Conservation (phyloP, 768 basidiomycete genomes). For the Calocybe indica region DNA sequence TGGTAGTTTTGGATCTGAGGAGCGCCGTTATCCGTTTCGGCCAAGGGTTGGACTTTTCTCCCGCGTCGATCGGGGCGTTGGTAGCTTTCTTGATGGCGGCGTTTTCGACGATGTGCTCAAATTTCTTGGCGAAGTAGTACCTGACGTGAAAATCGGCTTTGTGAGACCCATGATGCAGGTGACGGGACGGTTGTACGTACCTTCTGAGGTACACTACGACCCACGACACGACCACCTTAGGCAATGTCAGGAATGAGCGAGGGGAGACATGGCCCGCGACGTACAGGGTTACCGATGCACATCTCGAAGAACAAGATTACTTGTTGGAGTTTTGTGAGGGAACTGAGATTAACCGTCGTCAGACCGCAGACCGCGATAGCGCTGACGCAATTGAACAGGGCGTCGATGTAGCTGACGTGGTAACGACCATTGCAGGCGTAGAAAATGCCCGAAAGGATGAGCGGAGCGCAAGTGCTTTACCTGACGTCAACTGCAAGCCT, state of each 20-base stretch:
- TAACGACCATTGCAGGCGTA: constrained; percentile 76
- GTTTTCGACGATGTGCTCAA: constrained; percentile 48
- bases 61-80: constrained; percentile 12
- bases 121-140: constrained; percentile 66
- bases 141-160: constrained; percentile 25
- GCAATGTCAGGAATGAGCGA: neutral
- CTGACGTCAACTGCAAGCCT: neutral
- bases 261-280: constrained; percentile 17
- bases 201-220: constrained; percentile 75
- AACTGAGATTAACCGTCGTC: constrained; percentile 61
- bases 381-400: constrained; percentile 71
- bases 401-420: constrained; percentile 70
- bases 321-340: constrained; percentile 67
- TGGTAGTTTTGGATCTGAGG: constrained; percentile 6
- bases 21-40: constrained; percentile 14
- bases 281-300: constrained; percentile 69
- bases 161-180: neutral
- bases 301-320: constrained; percentile 69
- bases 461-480: constrained; percentile 68
- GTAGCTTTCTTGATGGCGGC: constrained; percentile 26
- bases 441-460: constrained; percentile 74
- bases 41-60: constrained; percentile 18
- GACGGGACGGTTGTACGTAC: constrained; percentile 29
- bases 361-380: constrained; percentile 79
- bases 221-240: constrained; percentile 76